Percentiles rank a stretch among this genome's conserved stretches.
phyloP scores from a whole-genome alignment of 352 stramenopile genomes.

The Phytophthora pluvialis region DNA sequence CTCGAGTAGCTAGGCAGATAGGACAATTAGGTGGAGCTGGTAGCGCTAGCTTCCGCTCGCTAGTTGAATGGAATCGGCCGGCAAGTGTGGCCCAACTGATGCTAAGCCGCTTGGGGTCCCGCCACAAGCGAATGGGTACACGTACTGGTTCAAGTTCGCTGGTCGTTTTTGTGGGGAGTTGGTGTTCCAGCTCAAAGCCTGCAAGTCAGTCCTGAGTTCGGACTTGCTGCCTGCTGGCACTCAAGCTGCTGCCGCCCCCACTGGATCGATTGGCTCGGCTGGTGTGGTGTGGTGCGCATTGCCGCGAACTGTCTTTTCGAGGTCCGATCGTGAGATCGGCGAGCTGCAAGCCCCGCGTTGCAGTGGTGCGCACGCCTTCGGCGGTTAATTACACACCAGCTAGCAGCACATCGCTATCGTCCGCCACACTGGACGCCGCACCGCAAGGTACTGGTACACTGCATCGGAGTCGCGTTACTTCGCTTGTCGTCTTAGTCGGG shows the following conservation, averaged over 20 bases:
- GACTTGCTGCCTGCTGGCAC: constrained; percentile 1
- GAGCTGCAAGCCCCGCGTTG: neutral
- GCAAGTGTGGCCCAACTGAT: neutral
- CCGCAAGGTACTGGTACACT: constrained; percentile 1
- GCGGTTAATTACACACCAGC: constrained; percentile 30
- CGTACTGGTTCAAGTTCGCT: constrained; percentile 12
- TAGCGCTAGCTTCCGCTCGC: neutral
- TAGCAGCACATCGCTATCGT: constrained; percentile 5
- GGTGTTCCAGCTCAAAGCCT: neutral
- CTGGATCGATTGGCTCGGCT: constrained; percentile 17
- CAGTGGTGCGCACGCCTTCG: constrained; percentile 14
- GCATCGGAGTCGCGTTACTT: constrained; percentile 3
- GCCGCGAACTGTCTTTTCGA: constrained; percentile 20
- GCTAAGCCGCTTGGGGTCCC: neutral
- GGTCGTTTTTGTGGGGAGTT: constrained; percentile 11
- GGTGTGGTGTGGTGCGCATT: neutral
- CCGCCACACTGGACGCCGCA: constrained; percentile 8
- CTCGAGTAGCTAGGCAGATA: too few species aligned
- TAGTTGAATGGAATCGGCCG: neutral
- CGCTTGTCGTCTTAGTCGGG: constrained; percentile 14
- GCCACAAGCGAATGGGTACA: neutral
- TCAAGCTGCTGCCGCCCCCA: neutral
- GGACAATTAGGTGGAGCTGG: neutral
- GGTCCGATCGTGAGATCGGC: constrained; percentile 28
- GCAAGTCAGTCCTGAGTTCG: constrained; percentile 14